Percentiles rank a stretch among this genome's conserved stretches.
Evolutionary conservation across 2,329 filamentous ascomycete genomes (phyloP).

Genomic region (Chlorencoelia australis): DNA sequence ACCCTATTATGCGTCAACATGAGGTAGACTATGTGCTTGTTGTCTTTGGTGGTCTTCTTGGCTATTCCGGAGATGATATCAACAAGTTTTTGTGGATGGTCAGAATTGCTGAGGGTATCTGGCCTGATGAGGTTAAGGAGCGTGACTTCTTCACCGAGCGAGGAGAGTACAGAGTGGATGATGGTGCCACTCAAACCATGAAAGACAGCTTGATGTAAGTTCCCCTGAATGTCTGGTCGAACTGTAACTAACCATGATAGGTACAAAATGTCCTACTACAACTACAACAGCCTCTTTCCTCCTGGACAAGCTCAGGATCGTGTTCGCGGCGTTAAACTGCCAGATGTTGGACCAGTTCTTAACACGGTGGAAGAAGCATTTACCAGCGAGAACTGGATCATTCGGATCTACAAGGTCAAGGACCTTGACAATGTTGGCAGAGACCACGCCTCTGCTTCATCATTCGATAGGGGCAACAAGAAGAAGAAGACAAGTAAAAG

Average conservation of each 20-base stretch:
- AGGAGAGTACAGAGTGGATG: conserved; percentile 91
- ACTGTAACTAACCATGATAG: conserved; percentile 36
- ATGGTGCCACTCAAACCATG: conserved; percentile 91
- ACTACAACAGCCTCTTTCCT: conserved; percentile 87
- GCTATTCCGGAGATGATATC: conserved; percentile 97
- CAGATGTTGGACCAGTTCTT: conserved; percentile 75
- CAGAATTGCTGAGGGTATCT: conserved; percentile 95
- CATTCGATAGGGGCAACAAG: conserved; percentile 72
- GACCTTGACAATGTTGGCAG: conserved; percentile 92
- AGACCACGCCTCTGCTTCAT: conserved; percentile 61
- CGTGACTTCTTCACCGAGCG: conserved; percentile 88
- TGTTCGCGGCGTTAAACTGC: conserved; percentile 71
- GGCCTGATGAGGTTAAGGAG: conserved; percentile 98
- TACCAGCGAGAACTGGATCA: conserved; percentile 99
- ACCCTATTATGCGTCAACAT: conserved; percentile 95
- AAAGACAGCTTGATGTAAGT: conserved; percentile 97
- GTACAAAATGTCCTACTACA: conserved; percentile 99
- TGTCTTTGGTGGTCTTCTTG: conserved; percentile 89
- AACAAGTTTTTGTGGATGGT: conserved; percentile 99
- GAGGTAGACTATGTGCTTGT: conserved; percentile 98
- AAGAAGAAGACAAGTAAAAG: conserved; percentile 70
- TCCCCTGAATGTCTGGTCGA: background rate
- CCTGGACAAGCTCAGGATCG: conserved; percentile 82
- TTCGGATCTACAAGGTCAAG: conserved; percentile 99
- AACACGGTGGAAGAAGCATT: conserved; percentile 93